phyloP scores from a whole-genome alignment of 352 stramenopile genomes.

The Phytophthora foliorum region DNA sequence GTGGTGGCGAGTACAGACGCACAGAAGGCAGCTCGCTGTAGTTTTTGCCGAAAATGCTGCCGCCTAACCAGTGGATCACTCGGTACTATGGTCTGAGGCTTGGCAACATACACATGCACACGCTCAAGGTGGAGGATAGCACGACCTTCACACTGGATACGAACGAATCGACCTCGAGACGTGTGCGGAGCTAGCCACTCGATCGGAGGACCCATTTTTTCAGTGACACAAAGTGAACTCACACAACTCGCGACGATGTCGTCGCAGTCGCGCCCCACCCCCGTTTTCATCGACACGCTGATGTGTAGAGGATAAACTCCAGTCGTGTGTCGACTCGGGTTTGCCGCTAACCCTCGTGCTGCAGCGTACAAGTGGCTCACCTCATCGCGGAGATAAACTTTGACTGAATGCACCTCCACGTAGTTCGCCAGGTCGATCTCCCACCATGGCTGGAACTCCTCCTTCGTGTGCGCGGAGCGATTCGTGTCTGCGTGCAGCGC shows the following conservation, averaged over 20 bases:
- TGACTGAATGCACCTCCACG: slow-evolving; percentile 57
- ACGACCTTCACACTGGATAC: slow-evolving; percentile 55
- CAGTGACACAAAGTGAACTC: slow-evolving; percentile 43
- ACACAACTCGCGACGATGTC: slow-evolving; percentile 66
- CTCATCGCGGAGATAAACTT: slow-evolving; percentile 52
- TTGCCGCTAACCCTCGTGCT: slow-evolving; percentile 8
- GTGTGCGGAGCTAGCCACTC: slow-evolving; percentile 61
- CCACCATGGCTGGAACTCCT: slow-evolving; percentile 67
- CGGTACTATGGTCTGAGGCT: slow-evolving; percentile 21
- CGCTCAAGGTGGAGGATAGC: slow-evolving; percentile 70
- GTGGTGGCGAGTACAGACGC: slow-evolving; percentile 56
- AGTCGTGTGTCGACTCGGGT: slow-evolving; percentile 22
- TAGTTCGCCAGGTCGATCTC: slow-evolving; percentile 66
- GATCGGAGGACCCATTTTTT: slow-evolving; percentile 42
- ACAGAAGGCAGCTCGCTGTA: slow-evolving; percentile 67
- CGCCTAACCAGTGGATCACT: slow-evolving; percentile 30
- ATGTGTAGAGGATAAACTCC: slow-evolving; percentile 63
- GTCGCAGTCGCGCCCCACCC: slow-evolving; percentile 62
- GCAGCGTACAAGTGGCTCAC: slow-evolving; percentile 44
- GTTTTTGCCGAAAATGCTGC: slow-evolving; percentile 39
- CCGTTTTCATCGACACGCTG: slow-evolving; percentile 73
- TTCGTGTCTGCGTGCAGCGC: slow-evolving; percentile 42
- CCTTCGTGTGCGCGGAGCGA: slow-evolving; percentile 49
- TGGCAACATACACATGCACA: slow-evolving; percentile 61
- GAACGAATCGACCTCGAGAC: slow-evolving; percentile 68